These are phyloP conservation scores for Sporisorium exsertum DNA, from an alignment of 1,284 basidiomycete genomes.

Conservation along the genomic window DNA sequence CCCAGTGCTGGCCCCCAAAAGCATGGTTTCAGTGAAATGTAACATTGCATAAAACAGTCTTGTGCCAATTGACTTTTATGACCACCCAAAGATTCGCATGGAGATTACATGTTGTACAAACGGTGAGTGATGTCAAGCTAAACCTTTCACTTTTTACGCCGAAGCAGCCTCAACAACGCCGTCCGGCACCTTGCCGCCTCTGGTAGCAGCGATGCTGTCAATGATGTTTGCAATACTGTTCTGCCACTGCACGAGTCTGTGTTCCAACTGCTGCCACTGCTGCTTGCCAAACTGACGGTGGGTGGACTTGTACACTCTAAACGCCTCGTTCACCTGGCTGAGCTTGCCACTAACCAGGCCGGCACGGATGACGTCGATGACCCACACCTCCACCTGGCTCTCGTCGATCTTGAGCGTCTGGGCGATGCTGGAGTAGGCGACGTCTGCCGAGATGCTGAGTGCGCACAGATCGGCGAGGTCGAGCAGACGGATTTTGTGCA, in stretches of 20 bases:
- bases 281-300: constrained; percentile 62
- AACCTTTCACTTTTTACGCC: constrained; percentile 6
- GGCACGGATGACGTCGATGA: constrained; percentile 69
- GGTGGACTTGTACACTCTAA: constrained; percentile 65
- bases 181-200: constrained; percentile 33
- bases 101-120: no score
- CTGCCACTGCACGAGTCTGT: constrained; percentile 62
- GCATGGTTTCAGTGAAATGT: neutral
- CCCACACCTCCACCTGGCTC: constrained; percentile 67
- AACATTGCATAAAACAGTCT: constrained; percentile 2
- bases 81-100: no score
- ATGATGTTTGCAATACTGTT: constrained; percentile 57
- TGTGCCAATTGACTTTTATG: no score
- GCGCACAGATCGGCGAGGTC: constrained; percentile 66
- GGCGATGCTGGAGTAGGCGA: constrained; percentile 60
- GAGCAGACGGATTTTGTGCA: constrained; percentile 65
- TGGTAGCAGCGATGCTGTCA: constrained; percentile 47
- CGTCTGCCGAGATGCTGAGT: constrained; percentile 58
- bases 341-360: constrained; percentile 66
- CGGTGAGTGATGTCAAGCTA: no score
- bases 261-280: constrained; percentile 65
- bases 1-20: neutral
- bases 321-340: constrained; percentile 62
- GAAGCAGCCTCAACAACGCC: constrained; percentile 5
- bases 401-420: constrained; percentile 41